Conservation (phyloP, 1,139 yeast species). For the Blastobotrys niveus region DNA sequence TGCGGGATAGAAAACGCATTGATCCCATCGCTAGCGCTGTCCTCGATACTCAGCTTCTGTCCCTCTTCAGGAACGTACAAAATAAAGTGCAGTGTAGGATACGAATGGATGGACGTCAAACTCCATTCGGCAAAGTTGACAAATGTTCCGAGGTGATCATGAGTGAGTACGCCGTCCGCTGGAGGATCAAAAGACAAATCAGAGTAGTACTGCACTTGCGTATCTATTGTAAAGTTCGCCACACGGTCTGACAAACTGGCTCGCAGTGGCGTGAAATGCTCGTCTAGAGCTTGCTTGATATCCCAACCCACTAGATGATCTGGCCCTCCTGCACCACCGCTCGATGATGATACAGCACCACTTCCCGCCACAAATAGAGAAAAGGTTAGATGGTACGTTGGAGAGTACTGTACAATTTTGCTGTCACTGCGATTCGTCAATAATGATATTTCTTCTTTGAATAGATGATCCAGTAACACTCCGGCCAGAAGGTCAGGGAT, state of each 20-base stretch:
- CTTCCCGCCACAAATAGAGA: conserved; percentile 42
- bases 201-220: conserved; percentile 72
- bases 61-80: conserved; percentile 55
- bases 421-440: conserved; percentile 20
- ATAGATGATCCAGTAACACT: conserved; percentile 50
- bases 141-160: conserved; percentile 55
- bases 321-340: conserved; percentile 48
- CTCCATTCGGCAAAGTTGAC: conserved; percentile 79
- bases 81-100: conserved; percentile 66
- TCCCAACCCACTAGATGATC: conserved; percentile 56
- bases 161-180: conserved; percentile 21
- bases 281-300: conserved; percentile 41
- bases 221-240: conserved; percentile 68
- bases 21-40: conserved; percentile 38
- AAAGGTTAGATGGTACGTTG: conserved; percentile 61
- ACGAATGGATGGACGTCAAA: conserved; percentile 40
- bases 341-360: no score
- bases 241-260: conserved; percentile 39
- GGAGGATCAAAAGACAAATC: conserved; percentile 31
- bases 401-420: conserved; percentile 47
- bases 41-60: conserved; percentile 36
- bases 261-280: conserved; percentile 44
- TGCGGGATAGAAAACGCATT: conserved; percentile 79
- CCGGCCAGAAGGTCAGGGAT: conserved; percentile 58
- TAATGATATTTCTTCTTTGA: conserved; percentile 43